phyloP scores from a whole-genome alignment of 495 filamentous ascomycete species.

The Endocarpon pusillum region DNA sequence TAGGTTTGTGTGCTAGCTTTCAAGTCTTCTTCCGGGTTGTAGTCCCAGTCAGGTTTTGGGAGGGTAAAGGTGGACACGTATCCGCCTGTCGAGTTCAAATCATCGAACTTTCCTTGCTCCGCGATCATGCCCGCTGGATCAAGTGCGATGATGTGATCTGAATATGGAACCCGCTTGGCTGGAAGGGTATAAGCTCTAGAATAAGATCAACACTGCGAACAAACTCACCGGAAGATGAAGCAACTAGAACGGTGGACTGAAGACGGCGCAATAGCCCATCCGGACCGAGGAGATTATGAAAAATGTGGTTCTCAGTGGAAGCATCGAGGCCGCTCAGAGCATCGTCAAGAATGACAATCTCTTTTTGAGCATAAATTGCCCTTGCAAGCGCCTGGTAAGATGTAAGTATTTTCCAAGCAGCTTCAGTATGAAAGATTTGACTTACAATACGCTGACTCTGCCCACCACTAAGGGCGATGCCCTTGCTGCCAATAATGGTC shows the following conservation, averaged over 20 bases:
- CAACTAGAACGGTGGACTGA: constrained; percentile 22
- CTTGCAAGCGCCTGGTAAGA: constrained; percentile 12
- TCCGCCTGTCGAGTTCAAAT: constrained; percentile 26
- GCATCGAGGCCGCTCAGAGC: constrained; percentile 15
- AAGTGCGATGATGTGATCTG: constrained; percentile 36
- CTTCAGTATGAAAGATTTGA: too few species aligned
- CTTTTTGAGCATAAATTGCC: constrained; percentile 16
- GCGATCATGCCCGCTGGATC: constrained; percentile 23
- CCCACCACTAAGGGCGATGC: constrained; percentile 20
- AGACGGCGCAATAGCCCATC: constrained; percentile 8
- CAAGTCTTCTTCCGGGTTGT: constrained; percentile 11
- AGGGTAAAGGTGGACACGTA: constrained; percentile 33
- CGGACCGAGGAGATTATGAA: constrained; percentile 20
- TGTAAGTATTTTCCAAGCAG: too few species aligned
- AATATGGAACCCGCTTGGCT: constrained; percentile 30
- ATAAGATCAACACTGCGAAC: neutral
- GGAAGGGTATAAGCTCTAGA: constrained; percentile 1
- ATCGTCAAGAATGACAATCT: constrained; percentile 19
- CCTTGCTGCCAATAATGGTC: constrained; percentile 17
- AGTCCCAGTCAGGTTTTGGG: constrained; percentile 16
- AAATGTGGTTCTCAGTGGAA: constrained; percentile 20
- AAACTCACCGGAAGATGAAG: constrained; percentile 8
- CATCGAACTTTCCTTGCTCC: constrained; percentile 35
- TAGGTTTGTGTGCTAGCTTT: constrained; percentile 7
- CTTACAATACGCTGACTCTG: constrained; percentile 22